Conservation (phyloP, 768 basidiomycete genomes). For the Tephrocybe sp. region DNA sequence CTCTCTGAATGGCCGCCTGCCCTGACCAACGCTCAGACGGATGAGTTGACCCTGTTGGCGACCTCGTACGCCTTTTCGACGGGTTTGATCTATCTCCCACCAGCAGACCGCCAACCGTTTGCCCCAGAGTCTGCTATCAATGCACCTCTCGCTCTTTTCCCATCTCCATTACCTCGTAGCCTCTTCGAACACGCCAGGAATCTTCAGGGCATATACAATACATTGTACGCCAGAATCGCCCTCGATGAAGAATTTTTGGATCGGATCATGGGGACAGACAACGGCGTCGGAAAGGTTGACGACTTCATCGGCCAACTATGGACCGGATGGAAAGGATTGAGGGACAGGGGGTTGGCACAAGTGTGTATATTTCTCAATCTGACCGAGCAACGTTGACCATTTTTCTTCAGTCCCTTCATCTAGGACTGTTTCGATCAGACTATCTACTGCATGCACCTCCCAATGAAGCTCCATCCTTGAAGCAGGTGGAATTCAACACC, state of each 20-base stretch:
- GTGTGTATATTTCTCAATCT: slow-evolving; percentile 22
- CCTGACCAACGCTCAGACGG: slow-evolving; percentile 56
- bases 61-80: slow-evolving; percentile 84
- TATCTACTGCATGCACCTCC: slow-evolving; percentile 75
- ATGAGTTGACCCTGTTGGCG: slow-evolving; percentile 60
- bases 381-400: slow-evolving; percentile 1
- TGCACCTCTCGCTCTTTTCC: slow-evolving; percentile 87
- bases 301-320: slow-evolving; percentile 85
- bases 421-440: slow-evolving; percentile 93
- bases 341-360: slow-evolving; percentile 58
- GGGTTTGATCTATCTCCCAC: slow-evolving; percentile 81
- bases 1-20: slow-evolving; percentile 76
- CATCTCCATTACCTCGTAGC: slow-evolving; percentile 78
- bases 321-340: slow-evolving; percentile 78
- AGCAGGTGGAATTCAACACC: slow-evolving; percentile 98
- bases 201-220: slow-evolving; percentile 80
- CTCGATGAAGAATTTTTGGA: slow-evolving; percentile 81
- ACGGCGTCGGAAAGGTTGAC: slow-evolving; percentile 80
- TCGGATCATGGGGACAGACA: slow-evolving; percentile 74
- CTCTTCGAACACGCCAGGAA: slow-evolving; percentile 65
- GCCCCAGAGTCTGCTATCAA: slow-evolving; percentile 77
- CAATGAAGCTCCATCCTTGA: slow-evolving; percentile 48
- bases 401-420: slow-evolving; percentile 64
- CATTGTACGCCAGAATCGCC: slow-evolving; percentile 82
- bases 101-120: slow-evolving; percentile 43